Evolutionary conservation across 2,329 filamentous ascomycete genomes (phyloP).

Genomic region (Microcyclospora tardicrescens): DNA sequence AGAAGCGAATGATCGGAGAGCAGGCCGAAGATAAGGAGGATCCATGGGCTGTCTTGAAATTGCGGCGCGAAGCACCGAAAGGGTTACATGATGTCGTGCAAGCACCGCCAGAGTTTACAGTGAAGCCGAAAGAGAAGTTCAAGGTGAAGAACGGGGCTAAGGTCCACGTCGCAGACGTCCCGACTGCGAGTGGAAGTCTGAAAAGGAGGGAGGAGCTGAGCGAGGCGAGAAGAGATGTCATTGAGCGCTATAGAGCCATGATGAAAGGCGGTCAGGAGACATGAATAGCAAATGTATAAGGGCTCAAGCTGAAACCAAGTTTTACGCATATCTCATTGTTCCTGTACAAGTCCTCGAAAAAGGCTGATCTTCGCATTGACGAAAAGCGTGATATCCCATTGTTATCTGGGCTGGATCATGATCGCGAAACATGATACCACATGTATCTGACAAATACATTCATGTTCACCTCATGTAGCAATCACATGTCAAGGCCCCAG

Average conservation of each 20-base stretch:
- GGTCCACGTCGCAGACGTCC: constrained; percentile 56
- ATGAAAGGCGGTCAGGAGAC: constrained; percentile 36
- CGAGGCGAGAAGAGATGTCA: constrained; percentile 54
- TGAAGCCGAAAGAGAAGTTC: constrained; percentile 46
- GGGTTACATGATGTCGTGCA: constrained; percentile 48
- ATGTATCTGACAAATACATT: too few relatives aligned
- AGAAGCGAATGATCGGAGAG: constrained; percentile 29
- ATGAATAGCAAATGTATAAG: too few relatives aligned
- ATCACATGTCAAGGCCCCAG: too few relatives aligned
- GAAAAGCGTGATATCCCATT: too few relatives aligned
- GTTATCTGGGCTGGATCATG: too few relatives aligned
- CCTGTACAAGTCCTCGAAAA: too few relatives aligned
- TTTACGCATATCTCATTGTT: too few relatives aligned
- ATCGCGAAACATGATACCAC: too few relatives aligned
- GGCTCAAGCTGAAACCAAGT: too few relatives aligned
- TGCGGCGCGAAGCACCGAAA: constrained; percentile 45
- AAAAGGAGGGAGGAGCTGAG: constrained; percentile 60
- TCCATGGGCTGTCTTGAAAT: constrained; percentile 64
- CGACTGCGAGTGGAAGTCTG: constrained; percentile 56
- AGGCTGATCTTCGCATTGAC: too few relatives aligned
- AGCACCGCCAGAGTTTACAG: constrained; percentile 62
- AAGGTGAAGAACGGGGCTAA: constrained; percentile 51
- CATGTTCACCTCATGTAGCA: too few relatives aligned
- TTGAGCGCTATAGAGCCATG: constrained; percentile 59
- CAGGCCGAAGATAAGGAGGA: constrained; percentile 47